phyloP scores from a whole-genome alignment of 2,329 filamentous ascomycete genomes.

The Rhynchosporium agropyri region DNA sequence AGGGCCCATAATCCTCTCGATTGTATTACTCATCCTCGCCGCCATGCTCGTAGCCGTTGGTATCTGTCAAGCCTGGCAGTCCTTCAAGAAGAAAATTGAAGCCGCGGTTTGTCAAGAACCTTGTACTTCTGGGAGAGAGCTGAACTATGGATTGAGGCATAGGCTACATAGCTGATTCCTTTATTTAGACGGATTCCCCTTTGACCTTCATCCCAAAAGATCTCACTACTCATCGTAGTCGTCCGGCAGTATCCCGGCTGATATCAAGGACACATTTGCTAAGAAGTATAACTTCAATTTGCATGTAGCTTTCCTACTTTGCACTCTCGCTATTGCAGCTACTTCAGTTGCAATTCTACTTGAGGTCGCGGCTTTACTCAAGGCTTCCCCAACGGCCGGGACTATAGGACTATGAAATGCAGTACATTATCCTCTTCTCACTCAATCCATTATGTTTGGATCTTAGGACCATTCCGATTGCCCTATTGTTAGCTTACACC shows the following conservation, averaged over 20 bases:
- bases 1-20: slow-evolving; percentile 8
- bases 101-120: background rate
- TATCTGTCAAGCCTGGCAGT: slow-evolving; percentile 11
- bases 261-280: slow-evolving; percentile 6
- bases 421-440: background rate
- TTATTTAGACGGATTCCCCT: slow-evolving; percentile 18
- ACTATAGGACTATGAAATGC: background rate
- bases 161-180: background rate
- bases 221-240: background rate
- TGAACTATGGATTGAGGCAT: background rate
- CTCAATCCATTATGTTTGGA: background rate
- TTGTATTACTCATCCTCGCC: slow-evolving; percentile 9
- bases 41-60: slow-evolving; percentile 17
- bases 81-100: background rate
- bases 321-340: slow-evolving; percentile 9
- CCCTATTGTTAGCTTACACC: background rate
- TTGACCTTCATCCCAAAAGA: slow-evolving; percentile 7
- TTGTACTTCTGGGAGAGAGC: background rate
- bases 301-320: slow-evolving; percentile 21
- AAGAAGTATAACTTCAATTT: slow-evolving; percentile 9
- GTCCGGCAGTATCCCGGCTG: slow-evolving; percentile 15
- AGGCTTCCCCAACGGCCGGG: background rate
- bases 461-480: background rate
- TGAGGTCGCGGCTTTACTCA: background rate
- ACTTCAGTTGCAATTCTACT: background rate